phyloP scores from a whole-genome alignment of 805 yeast genomes.

The Ogataea saltuana region DNA sequence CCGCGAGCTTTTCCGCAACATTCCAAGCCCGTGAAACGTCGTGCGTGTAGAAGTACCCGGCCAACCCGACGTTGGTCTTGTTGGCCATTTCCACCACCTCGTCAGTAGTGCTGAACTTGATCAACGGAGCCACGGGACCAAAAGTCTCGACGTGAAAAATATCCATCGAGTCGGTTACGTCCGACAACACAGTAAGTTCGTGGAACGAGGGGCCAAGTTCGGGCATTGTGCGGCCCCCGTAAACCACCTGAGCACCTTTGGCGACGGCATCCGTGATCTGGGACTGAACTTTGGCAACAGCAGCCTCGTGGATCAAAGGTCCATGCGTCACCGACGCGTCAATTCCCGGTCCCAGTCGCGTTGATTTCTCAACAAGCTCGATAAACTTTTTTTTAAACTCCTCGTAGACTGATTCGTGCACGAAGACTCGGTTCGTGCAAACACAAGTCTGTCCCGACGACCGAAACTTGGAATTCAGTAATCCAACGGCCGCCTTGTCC shows the following conservation, averaged over 20 bases:
- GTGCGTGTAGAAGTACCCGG: slow-evolving; percentile 67
- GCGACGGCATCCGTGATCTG: slow-evolving; percentile 64
- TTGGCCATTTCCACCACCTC: slow-evolving; percentile 62
- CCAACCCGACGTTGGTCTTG: slow-evolving; percentile 64
- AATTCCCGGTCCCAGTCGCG: slow-evolving; percentile 63
- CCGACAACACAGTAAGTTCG: slow-evolving; percentile 62
- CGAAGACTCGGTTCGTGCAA: slow-evolving; percentile 68
- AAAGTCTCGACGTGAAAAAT: slow-evolving; percentile 68
- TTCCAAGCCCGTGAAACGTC: slow-evolving; percentile 51
- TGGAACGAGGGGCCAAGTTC: slow-evolving; percentile 67
- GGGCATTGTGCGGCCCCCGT: slow-evolving; percentile 58
- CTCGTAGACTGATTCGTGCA: slow-evolving; percentile 62
- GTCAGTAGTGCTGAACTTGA: slow-evolving; percentile 54
- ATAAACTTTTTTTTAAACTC: slow-evolving; percentile 52
- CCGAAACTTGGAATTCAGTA: slow-evolving; percentile 65
- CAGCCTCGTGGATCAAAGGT: slow-evolving; percentile 62
- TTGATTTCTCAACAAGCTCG: slow-evolving; percentile 41
- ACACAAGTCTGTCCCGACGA: slow-evolving; percentile 81
- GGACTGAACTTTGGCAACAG: slow-evolving; percentile 55
- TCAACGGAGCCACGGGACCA: slow-evolving; percentile 74
- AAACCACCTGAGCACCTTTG: slow-evolving; percentile 58
- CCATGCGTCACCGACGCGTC: slow-evolving; percentile 64
- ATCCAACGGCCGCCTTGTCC: slow-evolving; percentile 61
- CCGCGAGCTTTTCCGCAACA: slow-evolving; percentile 62
- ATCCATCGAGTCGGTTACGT: slow-evolving; percentile 55